Evolutionary conservation across 2,329 filamentous ascomycete species (phyloP).

Genomic region (Colletotrichum graminicola): DNA sequence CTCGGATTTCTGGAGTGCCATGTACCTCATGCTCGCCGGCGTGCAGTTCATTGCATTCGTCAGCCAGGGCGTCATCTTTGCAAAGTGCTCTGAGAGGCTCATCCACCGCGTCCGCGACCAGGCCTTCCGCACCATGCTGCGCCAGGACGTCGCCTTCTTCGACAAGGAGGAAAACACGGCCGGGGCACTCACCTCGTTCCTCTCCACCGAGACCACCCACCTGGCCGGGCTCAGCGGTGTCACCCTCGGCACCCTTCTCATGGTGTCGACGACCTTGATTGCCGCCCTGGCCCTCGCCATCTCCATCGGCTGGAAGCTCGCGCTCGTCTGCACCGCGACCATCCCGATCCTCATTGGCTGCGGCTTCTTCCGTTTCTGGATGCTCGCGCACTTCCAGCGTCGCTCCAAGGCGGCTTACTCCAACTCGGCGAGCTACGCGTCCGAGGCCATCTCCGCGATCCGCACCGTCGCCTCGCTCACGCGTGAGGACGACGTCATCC

Average conservation of each 20-base stretch:
- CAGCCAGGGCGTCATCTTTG: conserved; percentile 80
- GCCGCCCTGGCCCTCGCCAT: conserved; percentile 78
- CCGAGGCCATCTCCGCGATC: conserved; percentile 93
- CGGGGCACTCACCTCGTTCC: conserved; percentile 87
- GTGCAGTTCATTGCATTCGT: conserved; percentile 78
- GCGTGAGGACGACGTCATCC: conserved; percentile 83
- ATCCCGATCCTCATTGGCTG: conserved; percentile 83
- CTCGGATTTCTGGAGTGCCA: conserved; percentile 87
- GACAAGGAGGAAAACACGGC: conserved; percentile 90
- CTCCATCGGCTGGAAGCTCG: conserved; percentile 89
- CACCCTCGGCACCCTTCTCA: conserved; percentile 87
- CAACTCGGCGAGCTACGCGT: conserved; percentile 86
- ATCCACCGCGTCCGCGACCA: conserved; percentile 85
- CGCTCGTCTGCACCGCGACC: conserved; percentile 82
- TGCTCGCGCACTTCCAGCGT: conserved; percentile 82
- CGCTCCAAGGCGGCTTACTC: conserved; percentile 85
- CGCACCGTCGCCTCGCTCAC: conserved; percentile 93
- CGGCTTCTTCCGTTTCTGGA: conserved; percentile 90
- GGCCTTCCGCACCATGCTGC: conserved; percentile 88
- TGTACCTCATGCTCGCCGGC: conserved; percentile 88
- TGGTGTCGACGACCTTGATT: conserved; percentile 83
- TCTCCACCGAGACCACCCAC: conserved; percentile 91
- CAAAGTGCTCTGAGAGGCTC: conserved; percentile 86
- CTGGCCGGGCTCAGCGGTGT: conserved; percentile 88
- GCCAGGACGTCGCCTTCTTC: conserved; percentile 94